Evolutionary conservation across 129 eudicot species (phyloP), one percentile per base, ranked within the genome.

Genomic region (Centrapalus pauciflorus): DNA sequence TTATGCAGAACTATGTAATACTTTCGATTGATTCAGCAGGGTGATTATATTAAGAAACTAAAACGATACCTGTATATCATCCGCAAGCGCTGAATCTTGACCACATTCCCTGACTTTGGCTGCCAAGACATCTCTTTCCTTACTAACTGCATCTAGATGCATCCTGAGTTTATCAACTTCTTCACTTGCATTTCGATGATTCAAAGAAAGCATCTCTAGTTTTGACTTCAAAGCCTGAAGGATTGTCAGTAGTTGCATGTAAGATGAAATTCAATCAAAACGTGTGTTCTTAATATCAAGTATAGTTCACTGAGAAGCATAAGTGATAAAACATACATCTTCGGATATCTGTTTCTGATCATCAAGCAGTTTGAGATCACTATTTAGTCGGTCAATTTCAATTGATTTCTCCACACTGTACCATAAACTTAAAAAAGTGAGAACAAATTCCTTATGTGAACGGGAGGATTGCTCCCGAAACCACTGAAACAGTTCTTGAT

Each of bases 261-360:
- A 70, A 14, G 28, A 16, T 0, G 13, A 69, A 8, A 49, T 60
- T 16, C 33, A 32, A 49, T 1, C 33, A 3, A 61, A 72, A 61
- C 6, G 40, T 40, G 38, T 20, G 14, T 13, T 14, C 41, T n/a
- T n/a, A n/a, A n/a, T n/a, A n/a, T n/a, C n/a, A n/a, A n/a, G n/a
- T n/a, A 9, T 50, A 38, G 13, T 8, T 20, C 0, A 40, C 28
- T 13, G 0, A 14, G 10, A 70, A 62, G 65, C 55, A 50, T 7
- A n/a, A n/a, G n/a, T n/a, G n/a, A n/a, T n/a, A 19, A 29, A 76
- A 46, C 74, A 49, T 71, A 84, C 95, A 65, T 84, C 85, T 76
- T 88, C 80, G 13, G 80, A 72, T 69, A 35, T 65, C 61, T 67
- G 59, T 41, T 75, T 73, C 55, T 62, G 77, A n/a, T 81, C 80